Evolutionary conservation across 352 stramenopile genomes (phyloP), one percentile per base, ranked within the genome.

Genomic region (Thalassiosira sp.): DNA sequence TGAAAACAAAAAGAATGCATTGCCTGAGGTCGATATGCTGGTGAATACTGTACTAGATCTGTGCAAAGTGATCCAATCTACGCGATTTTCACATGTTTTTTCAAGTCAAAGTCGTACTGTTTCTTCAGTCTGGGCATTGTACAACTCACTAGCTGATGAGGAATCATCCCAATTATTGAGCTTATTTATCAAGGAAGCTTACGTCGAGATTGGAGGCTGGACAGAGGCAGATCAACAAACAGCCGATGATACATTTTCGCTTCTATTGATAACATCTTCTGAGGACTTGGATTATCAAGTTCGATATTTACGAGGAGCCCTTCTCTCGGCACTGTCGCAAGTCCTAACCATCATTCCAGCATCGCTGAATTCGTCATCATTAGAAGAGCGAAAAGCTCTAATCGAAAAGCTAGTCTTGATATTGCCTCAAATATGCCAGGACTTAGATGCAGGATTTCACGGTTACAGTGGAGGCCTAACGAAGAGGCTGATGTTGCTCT

Each of bases 71-170:
- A 46, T 67, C 16, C 43, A 20, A 42, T 49, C 7, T 15, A 27
- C 11, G 16, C 7, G 0, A 61, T 35, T 10, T n/a, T 27, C 43
- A 24, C 35, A 43, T 28, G 31, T 27, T 20, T 13, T 16, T 51
- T 22, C 63, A 16, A 53, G 22, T 40, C 20, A 51, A 13, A 16
- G 37, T 42, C 28, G 16, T 11, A 56, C 59, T 13, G 40, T 74
- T 13, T 43, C 22, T 16, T 66, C 65, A 37, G 48, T 70, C 5
- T 74, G 52, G 54, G 42, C 22, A 11, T 18, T 82, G n/a, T 82
- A 82, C 63, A 42, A 16, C 56, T 69, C 66, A 16, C 10, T 76
- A 28, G 57, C 46, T 33, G 73, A 82, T 45, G 73, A 82, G n/a
- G 49, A 74, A 62, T 77, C 65, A 28, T 72, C 73, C 13, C 61